Evolutionary conservation across 2,329 filamentous ascomycete genomes (phyloP).

Genomic region (Fonsecaea erecta): DNA sequence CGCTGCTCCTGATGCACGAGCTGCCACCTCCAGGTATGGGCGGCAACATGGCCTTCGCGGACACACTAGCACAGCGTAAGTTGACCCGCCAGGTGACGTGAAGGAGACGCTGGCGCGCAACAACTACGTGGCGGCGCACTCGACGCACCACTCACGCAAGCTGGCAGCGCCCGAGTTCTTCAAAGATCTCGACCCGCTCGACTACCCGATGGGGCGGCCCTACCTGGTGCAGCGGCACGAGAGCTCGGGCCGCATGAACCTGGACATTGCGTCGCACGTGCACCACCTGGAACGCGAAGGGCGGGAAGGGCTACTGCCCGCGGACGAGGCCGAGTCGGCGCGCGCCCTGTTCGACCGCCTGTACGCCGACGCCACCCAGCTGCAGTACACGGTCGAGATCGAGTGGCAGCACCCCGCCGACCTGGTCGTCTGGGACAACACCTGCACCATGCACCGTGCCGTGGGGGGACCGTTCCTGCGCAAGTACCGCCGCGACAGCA

Average conservation of each 20-base stretch:
- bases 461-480: conserved; percentile 54
- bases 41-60: conserved; percentile 5
- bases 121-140: conserved; percentile 3
- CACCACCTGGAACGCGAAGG: conserved; percentile 13
- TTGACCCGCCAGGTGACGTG: background rate
- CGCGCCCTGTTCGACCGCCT: background rate
- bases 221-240: conserved; percentile 6
- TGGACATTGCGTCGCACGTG: conserved; percentile 5
- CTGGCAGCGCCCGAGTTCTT: conserved; percentile 2
- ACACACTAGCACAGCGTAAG: background rate
- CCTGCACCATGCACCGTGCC: conserved; percentile 59
- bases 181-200: background rate
- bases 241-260: conserved; percentile 8
- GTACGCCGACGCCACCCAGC: conserved; percentile 39
- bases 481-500: conserved; percentile 56
- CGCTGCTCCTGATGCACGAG: background rate
- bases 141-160: conserved; percentile 2
- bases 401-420: conserved; percentile 56
- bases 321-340: background rate
- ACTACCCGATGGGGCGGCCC: background rate
- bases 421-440: conserved; percentile 65
- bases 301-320: too few species aligned
- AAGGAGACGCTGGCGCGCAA: background rate
- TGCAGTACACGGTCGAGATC: conserved; percentile 52
- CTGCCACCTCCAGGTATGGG: conserved; percentile 3